Conservation (phyloP, 2,329 filamentous ascomycete species). For the Dryadomyces quercivorus region DNA sequence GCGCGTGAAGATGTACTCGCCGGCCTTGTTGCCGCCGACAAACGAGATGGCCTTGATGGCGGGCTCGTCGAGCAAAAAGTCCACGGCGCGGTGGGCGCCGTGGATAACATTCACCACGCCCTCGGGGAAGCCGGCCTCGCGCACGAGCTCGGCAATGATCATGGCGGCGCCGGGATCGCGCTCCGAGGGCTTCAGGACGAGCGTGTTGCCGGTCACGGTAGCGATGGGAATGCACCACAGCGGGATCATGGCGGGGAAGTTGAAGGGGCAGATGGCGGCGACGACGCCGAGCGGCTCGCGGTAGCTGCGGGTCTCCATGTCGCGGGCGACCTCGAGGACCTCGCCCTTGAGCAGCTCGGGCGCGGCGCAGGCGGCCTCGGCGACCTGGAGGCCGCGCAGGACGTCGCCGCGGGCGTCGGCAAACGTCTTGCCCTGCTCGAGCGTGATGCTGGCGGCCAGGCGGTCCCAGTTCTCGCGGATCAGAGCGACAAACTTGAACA, state of each 20-base stretch:
- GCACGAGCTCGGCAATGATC: slow-evolving; percentile 70
- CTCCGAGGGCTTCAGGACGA: slow-evolving; percentile 78
- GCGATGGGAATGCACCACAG: slow-evolving; percentile 85
- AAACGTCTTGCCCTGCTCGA: slow-evolving; percentile 84
- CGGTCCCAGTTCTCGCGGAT: slow-evolving; percentile 80
- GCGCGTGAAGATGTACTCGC: slow-evolving; percentile 72
- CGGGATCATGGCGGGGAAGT: slow-evolving; percentile 87
- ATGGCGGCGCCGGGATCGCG: slow-evolving; percentile 74
- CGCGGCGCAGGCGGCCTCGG: slow-evolving; percentile 69
- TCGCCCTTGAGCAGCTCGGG: slow-evolving; percentile 75
- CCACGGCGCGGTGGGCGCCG: slow-evolving; percentile 66
- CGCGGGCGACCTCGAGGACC: slow-evolving; percentile 73
- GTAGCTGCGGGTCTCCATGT: slow-evolving; percentile 81
- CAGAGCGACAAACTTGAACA: slow-evolving; percentile 74
- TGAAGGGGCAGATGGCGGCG: slow-evolving; percentile 79
- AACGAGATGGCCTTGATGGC: slow-evolving; percentile 80
- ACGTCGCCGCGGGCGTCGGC: slow-evolving; percentile 75
- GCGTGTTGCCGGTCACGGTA: slow-evolving; percentile 71
- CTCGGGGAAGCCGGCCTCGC: slow-evolving; percentile 70
- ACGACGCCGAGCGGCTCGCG: slow-evolving; percentile 71
- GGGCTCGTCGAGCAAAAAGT: slow-evolving; percentile 78
- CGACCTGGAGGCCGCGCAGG: slow-evolving; percentile 70
- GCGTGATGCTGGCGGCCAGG: slow-evolving; percentile 70
- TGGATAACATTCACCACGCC: slow-evolving; percentile 78
- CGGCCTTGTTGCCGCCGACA: slow-evolving; percentile 77